These are phyloP conservation scores for Nepenthes gracilis DNA, from an alignment of 148 eudicot genomes.

Conservation along the genomic window DNA sequence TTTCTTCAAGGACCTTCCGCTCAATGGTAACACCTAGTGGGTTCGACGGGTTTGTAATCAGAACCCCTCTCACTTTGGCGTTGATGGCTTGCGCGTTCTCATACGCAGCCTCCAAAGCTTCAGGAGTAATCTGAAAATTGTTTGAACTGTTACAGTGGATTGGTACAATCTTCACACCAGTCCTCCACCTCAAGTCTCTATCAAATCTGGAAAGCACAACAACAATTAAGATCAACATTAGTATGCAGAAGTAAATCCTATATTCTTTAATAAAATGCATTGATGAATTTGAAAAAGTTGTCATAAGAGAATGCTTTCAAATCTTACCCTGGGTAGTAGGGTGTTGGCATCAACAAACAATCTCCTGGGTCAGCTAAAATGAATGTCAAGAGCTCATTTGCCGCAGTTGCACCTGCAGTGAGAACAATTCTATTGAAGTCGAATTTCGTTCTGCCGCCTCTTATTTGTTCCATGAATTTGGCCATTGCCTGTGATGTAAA, in stretches of 20 bases:
- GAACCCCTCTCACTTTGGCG: constrained; percentile 45
- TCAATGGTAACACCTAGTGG: constrained; percentile 63
- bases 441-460: constrained; percentile 79
- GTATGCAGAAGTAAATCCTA: no score
- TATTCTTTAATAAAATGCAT: no score
- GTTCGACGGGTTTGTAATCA: constrained; percentile 88
- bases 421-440: constrained; percentile 68
- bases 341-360: constrained; percentile 84
- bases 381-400: constrained; percentile 85
- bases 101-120: constrained; percentile 69
- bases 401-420: constrained; percentile 95
- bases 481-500: constrained; percentile 58
- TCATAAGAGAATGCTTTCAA: not conserved
- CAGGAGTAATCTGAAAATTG: constrained; percentile 60
- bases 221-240: not conserved
- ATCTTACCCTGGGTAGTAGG: constrained; percentile 89
- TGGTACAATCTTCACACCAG: constrained; percentile 75
- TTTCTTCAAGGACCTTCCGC: constrained; percentile 31
- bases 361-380: constrained; percentile 82
- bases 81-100: constrained; percentile 32
- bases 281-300: no score
- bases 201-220: constrained; percentile 47
- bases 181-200: constrained; percentile 89
- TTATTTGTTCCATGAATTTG: constrained; percentile 84
- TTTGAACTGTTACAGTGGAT: constrained; percentile 70